Base-by-base conservation (phyloP, 2,329 filamentous ascomycete genomes). In the Cladobotryum mycophilum region DNA sequence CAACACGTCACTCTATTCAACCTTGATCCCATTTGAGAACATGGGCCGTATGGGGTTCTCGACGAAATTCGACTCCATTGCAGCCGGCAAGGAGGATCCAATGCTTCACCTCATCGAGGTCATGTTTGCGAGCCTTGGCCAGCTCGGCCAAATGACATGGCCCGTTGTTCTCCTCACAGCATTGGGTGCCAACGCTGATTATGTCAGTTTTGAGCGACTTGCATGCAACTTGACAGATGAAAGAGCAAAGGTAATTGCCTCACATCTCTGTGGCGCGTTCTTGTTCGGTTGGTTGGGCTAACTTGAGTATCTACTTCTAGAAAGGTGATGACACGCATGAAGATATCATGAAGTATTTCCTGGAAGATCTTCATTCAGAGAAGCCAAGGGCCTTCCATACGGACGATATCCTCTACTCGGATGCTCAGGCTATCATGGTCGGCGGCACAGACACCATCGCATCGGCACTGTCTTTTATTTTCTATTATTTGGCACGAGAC, bases 1-100 rank as follows among this genome's bases (percentile, higher is more conserved):
- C 41, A 47, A 64, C 17, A 58, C 57, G 1, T 54, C 61, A 3
- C 48, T 57, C n/a, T 63, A 60, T 45, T 55, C 61, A 2, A 50
- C 52, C 7, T 52, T 64, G 18, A 60, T 64, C 4, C 54, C 60
- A 2, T 64, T 64, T 41, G 61, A 64, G n/a, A 60, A 63, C 15
- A 64, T 61, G 56, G 62, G 62, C 14, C 58, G 56, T 3, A 53
- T 63, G 17, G 62, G 59, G 2, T 64, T 60, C 44, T 58, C 59
- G 0, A 49, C 51, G 11, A 57, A 60, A 9, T 64, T 64, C 13
- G 54, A 55, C 1, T 58, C 56, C 12, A 48, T 64, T 9, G 41
- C 53, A 5, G 54, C 57, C 5, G 61, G 62, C 2, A 52, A 56
- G 20, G 58, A 61, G 17, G 55, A 59, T 34, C 44, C 46, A 4